phyloP scores from a whole-genome alignment of 2,329 filamentous ascomycete species.

The Massarina eburnea region DNA sequence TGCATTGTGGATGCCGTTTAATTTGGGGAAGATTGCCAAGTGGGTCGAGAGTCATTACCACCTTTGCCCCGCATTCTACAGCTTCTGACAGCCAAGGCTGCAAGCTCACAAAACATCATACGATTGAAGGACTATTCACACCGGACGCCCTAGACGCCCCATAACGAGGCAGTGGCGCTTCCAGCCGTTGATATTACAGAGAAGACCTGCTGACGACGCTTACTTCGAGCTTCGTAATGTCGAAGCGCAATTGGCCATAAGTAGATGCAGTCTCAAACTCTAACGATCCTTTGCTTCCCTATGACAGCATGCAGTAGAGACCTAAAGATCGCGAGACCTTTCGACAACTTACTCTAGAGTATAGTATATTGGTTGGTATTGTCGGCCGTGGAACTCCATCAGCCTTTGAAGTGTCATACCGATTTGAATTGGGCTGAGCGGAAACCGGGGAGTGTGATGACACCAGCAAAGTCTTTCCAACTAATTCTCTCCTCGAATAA shows the following conservation, averaged over 20 bases:
- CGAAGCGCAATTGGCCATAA: background rate
- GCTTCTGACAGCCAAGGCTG: background rate
- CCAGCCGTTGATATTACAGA: background rate
- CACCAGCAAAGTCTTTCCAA: no score
- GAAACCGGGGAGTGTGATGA: no score
- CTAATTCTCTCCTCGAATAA: no score
- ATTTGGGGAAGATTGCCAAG: background rate
- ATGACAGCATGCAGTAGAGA: no score
- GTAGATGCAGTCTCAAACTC: no score
- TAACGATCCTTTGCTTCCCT: no score
- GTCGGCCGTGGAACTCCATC: no score
- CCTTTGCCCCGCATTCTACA: background rate
- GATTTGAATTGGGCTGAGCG: no score
- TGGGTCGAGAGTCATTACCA: background rate
- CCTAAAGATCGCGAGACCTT: no score
- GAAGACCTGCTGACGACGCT: background rate
- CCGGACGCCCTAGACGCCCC: background rate
- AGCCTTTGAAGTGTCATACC: no score
- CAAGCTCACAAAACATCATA: background rate
- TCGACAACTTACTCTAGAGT: no score
- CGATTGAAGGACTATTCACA: background rate
- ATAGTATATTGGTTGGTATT: no score
- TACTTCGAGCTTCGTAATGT: background rate
- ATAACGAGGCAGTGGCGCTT: background rate
- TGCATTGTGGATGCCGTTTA: background rate